Evolutionary conservation across 306 rosid genomes (phyloP), one percentile per base, ranked within the genome.

Genomic region (Canavalia gladiata): DNA sequence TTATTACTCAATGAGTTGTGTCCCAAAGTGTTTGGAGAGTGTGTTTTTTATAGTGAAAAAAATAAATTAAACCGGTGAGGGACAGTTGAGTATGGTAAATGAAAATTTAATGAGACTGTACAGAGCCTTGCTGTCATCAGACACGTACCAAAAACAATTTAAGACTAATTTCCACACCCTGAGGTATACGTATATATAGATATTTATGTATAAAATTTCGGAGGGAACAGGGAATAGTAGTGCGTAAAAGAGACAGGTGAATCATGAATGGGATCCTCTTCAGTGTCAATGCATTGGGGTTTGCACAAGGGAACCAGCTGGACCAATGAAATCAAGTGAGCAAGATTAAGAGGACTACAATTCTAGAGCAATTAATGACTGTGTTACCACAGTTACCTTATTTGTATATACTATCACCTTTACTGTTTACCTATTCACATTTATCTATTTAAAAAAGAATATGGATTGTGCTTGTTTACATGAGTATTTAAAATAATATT

Each of bases 21-120:
- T 1, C 6, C 4, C 6, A 8, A 46, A 29, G 43, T 31, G 5
- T 70, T 12, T 12, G 45, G 45, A 33, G 46, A 70, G 29, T 0
- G 3, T 70, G 31, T 70, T 13, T 10, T 70, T 70, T 70, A 70
- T 49, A 70, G 75, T 45, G 60, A 2, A 33, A 1, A 33, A 33
- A 12, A 8, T 13, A 33, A 5, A 31, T 1, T 1, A 30, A 13
- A 6, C 45, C 1, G 46, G 59, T 70, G 60, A 70, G 46, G 75
- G 43, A 7, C 46, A 49, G 75, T 70, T 70, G 75, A 49, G 46
- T 1, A 33, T 70, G 60, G 75, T 70, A 70, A 50, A 70, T 70
- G 75, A 70, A 29, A 70, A 18, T 29, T 70, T 70, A 70, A 70
- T 70, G 75, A 49, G 2, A 47, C 10, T 46, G 29, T 7, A 8